Evolutionary conservation across 2,329 filamentous ascomycete species (phyloP).

Genomic region (Monilinia fructigena): DNA sequence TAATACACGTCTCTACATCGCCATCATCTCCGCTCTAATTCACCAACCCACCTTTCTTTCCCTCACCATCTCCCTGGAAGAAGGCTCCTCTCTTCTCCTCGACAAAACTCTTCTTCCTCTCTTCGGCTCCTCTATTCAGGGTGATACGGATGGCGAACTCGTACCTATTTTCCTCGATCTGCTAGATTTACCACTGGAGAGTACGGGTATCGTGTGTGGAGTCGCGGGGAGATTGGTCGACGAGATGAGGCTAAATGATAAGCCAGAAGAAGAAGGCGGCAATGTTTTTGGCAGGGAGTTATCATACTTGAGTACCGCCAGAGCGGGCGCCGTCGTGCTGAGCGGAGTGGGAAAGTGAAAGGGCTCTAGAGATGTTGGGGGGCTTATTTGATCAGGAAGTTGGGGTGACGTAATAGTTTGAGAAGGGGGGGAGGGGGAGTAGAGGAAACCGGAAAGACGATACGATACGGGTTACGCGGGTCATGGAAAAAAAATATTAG

Average conservation of each 20-base stretch:
- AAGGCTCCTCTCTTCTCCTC: constrained; percentile 70
- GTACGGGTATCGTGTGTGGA: constrained; percentile 92
- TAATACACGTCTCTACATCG: constrained; percentile 62
- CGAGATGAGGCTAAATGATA: constrained; percentile 53
- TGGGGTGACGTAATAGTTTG: background rate
- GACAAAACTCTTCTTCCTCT: constrained; percentile 65
- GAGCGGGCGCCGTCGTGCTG: constrained; percentile 86
- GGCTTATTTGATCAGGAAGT: constrained; percentile 39
- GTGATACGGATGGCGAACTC: constrained; percentile 67
- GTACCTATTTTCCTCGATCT: constrained; percentile 89
- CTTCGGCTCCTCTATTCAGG: constrained; percentile 73
- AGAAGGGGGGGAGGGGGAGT: background rate
- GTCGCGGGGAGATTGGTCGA: constrained; percentile 81
- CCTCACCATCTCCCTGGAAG: constrained; percentile 69
- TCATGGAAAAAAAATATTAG: too few species aligned
- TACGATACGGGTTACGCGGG: too few species aligned
- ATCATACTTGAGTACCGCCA: constrained; percentile 85
- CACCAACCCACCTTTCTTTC: constrained; percentile 69
- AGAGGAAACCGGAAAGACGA: too few species aligned
- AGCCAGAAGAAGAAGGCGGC: background rate
- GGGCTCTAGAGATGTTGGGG: constrained; percentile 69
- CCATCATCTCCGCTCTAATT: constrained; percentile 59
- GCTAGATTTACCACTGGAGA: constrained; percentile 75
- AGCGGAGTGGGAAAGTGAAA: constrained; percentile 68
- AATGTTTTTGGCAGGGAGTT: constrained; percentile 60